Conservation (phyloP, 768 basidiomycete species). For the Lentinula guzmanii region DNA sequence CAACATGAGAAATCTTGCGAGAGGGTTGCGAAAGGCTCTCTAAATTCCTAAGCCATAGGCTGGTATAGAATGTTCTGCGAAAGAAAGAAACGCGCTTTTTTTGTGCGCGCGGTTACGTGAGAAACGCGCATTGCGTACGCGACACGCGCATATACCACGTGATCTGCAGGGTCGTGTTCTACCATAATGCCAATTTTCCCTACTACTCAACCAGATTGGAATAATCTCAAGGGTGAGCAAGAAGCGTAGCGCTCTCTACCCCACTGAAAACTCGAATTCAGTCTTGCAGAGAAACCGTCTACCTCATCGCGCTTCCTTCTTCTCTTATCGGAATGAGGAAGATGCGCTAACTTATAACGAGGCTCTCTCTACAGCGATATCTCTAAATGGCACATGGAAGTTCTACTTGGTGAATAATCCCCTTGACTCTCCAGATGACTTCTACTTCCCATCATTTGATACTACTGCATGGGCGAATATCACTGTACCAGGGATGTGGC, state of each 20-base stretch:
- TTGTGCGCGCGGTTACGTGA: too few relatives aligned
- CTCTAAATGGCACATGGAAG: slow-evolving; percentile 8
- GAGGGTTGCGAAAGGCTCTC: too few relatives aligned
- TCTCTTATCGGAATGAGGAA: background rate
- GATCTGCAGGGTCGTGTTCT: too few relatives aligned
- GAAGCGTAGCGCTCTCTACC: background rate
- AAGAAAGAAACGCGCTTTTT: too few relatives aligned
- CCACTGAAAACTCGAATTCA: background rate
- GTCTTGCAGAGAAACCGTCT: slow-evolving; percentile 5
- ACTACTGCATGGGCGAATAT: slow-evolving; percentile 3
- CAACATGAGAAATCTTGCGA: too few relatives aligned
- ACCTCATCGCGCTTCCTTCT: slow-evolving; percentile 5
- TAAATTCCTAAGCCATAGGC: too few relatives aligned
- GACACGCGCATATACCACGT: too few relatives aligned
- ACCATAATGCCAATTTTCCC: slow-evolving; percentile 1
- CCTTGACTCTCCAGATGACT: background rate
- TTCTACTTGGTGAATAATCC: slow-evolving; percentile 3
- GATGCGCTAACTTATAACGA: slow-evolving; percentile 1
- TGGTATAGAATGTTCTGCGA: too few relatives aligned
- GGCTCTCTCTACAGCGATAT: background rate
- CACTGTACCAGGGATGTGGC: slow-evolving; percentile 9
- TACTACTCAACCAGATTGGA: slow-evolving; percentile 5
- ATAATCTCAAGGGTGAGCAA: slow-evolving; percentile 1
- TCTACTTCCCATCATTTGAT: background rate
- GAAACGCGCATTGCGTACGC: too few relatives aligned